Conservation (phyloP, 1,284 basidiomycete genomes). For the Coniferiporia weirii region DNA sequence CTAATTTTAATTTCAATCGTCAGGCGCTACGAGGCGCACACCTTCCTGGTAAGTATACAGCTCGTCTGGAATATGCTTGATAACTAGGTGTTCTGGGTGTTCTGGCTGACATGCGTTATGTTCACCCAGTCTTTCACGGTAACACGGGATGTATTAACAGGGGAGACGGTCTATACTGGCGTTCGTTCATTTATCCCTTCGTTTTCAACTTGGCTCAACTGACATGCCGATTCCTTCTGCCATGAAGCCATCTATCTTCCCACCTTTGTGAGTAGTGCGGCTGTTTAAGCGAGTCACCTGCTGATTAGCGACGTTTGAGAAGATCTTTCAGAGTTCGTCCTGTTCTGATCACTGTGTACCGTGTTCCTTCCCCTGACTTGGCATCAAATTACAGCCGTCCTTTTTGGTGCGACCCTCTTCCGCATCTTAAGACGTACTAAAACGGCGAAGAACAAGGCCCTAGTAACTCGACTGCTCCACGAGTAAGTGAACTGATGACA, state of each 20-base stretch:
- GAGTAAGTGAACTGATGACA: conserved; percentile 22
- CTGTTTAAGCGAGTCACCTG: not conserved
- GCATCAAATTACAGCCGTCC: conserved; percentile 1
- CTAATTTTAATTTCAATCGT: not conserved
- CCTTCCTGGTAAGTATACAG: conserved; percentile 5
- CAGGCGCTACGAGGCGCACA: conserved; percentile 7
- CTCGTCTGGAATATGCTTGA: not conserved
- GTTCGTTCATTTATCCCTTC: not conserved
- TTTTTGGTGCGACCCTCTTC: conserved; percentile 13
- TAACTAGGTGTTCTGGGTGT: not conserved
- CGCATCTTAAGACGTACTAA: conserved; percentile 5
- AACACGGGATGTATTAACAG: conserved; percentile 9
- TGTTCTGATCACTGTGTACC: not conserved
- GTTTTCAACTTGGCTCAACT: not conserved
- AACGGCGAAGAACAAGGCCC: conserved; percentile 1
- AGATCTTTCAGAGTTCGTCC: conserved; percentile 16
- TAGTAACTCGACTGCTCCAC: conserved; percentile 22
- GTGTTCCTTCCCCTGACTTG: not conserved
- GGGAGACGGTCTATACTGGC: conserved; percentile 15
- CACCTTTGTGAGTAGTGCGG: conserved; percentile 14
- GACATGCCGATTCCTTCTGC: not conserved
- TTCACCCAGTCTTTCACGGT: not conserved
- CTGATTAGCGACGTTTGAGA: not conserved
- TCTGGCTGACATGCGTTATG: not conserved
- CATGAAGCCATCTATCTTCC: conserved; percentile 16